Evolutionary conservation across 306 rosid species (phyloP).

Genomic region (Potentilla sterilis): DNA sequence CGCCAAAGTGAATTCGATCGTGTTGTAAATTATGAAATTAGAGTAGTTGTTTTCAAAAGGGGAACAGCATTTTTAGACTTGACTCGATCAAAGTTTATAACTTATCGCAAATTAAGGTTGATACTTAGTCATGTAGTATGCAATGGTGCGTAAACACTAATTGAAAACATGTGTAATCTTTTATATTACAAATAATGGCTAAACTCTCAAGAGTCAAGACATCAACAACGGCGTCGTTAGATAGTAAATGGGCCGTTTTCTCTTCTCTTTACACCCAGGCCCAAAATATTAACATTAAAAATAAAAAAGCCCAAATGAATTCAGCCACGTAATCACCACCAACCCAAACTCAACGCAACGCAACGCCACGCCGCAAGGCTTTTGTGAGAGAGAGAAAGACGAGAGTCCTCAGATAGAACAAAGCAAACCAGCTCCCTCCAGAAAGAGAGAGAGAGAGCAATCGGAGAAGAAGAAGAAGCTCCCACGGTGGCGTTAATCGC

Average conservation of each 20-base stretch:
- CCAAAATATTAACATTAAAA: not conserved
- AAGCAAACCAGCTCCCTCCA: not conserved
- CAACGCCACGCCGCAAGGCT: constrained; percentile 4
- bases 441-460: not conserved
- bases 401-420: not conserved
- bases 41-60: too few relatives aligned
- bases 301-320: constrained; percentile 1
- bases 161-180: too few relatives aligned
- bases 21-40: too few relatives aligned
- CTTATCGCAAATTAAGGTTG: too few relatives aligned
- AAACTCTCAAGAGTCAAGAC: not conserved
- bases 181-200: not conserved
- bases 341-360: not conserved
- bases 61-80: too few relatives aligned
- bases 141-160: too few relatives aligned
- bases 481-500: constrained; percentile 5
- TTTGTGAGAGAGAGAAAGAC: not conserved
- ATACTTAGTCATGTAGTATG: too few relatives aligned
- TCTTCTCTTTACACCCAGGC: not conserved
- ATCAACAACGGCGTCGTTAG: not conserved
- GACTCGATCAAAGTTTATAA: too few relatives aligned
- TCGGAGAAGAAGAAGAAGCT: constrained; percentile 3
- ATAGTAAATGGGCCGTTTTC: not conserved
- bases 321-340: not conserved
- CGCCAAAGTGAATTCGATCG: too few relatives aligned